Conservation (phyloP, 2,329 filamentous ascomycete genomes). For the Trichoderma sp. region DNA sequence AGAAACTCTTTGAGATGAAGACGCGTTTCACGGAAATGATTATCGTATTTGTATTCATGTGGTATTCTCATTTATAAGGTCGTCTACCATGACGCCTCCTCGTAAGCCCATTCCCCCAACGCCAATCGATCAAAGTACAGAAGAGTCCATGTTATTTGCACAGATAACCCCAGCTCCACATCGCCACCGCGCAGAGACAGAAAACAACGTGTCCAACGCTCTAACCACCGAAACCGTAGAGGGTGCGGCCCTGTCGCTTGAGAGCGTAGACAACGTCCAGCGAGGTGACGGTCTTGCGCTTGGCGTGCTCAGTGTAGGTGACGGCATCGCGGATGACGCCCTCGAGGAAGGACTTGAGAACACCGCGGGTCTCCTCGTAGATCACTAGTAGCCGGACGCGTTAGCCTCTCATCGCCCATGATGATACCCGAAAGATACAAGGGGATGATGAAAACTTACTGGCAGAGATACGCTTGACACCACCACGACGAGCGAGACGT, state of each 20-base stretch:
- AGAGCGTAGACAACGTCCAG: conserved; percentile 67
- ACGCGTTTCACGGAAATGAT: neutral
- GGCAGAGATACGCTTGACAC: conserved; percentile 99
- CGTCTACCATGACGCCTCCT: conserved; percentile 39
- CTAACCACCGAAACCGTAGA: conserved; percentile 89
- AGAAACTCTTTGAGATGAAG: neutral
- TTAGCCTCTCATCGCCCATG: conserved; percentile 33
- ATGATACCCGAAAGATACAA: conserved; percentile 67
- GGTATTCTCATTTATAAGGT: conserved; percentile 28
- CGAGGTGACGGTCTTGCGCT: conserved; percentile 76
- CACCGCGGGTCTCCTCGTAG: conserved; percentile 75
- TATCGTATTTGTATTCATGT: conserved; percentile 22
- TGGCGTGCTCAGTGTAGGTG: conserved; percentile 78
- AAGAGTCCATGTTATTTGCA: conserved; percentile 20
- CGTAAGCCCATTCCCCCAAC: conserved; percentile 33
- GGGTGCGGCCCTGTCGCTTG: conserved; percentile 70
- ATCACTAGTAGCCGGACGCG: conserved; percentile 51
- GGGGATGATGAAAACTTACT: conserved; percentile 62
- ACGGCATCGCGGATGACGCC: conserved; percentile 73
- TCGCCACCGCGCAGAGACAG: conserved; percentile 24
- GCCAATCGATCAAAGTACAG: conserved; percentile 30
- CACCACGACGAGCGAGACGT: conserved; percentile 97
- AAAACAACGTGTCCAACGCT: conserved; percentile 29
- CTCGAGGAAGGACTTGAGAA: conserved; percentile 76
- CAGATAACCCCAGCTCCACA: conserved; percentile 12